Conservation (phyloP, 148 eudicot species). For the Drosera capensis region DNA sequence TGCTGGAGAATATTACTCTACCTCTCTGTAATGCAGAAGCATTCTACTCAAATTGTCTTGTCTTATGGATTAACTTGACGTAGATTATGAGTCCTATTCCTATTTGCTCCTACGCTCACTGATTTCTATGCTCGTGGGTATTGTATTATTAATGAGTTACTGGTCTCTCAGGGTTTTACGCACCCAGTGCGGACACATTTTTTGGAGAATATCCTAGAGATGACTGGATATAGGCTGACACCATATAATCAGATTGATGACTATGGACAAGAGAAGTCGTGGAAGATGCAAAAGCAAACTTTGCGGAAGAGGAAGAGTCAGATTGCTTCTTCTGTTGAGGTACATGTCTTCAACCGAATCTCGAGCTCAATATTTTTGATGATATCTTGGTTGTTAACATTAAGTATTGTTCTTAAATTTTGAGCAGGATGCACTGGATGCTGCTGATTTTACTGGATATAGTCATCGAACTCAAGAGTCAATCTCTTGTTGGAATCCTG, state of each 20-base stretch:
- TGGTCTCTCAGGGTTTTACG: slow-evolving; percentile 96
- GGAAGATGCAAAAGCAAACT: slow-evolving; percentile 96
- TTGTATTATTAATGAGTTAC: too few relatives aligned
- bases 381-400: slow-evolving; percentile 4
- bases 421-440: slow-evolving; percentile 62
- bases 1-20: too few relatives aligned
- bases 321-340: slow-evolving; percentile 96
- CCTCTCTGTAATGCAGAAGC: too few relatives aligned
- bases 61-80: too few relatives aligned
- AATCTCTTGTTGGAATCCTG: slow-evolving; percentile 95
- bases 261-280: slow-evolving; percentile 85
- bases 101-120: background rate
- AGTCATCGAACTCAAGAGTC: slow-evolving; percentile 55
- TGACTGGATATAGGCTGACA: slow-evolving; percentile 58
- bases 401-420: slow-evolving; percentile 6
- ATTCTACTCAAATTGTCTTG: too few relatives aligned
- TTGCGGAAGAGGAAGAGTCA: slow-evolving; percentile 75
- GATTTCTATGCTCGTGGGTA: too few relatives aligned
- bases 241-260: slow-evolving; percentile 89
- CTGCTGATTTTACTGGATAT: slow-evolving; percentile 55
- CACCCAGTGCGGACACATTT: slow-evolving; percentile 82
- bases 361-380: background rate
- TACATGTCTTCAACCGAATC: slow-evolving; percentile 8
- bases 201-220: slow-evolving; percentile 84
- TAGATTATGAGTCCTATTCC: too few relatives aligned